These are phyloP conservation scores for Selaginella tamariscina DNA, from an alignment of 75 land plant species.

Conservation along the genomic window DNA sequence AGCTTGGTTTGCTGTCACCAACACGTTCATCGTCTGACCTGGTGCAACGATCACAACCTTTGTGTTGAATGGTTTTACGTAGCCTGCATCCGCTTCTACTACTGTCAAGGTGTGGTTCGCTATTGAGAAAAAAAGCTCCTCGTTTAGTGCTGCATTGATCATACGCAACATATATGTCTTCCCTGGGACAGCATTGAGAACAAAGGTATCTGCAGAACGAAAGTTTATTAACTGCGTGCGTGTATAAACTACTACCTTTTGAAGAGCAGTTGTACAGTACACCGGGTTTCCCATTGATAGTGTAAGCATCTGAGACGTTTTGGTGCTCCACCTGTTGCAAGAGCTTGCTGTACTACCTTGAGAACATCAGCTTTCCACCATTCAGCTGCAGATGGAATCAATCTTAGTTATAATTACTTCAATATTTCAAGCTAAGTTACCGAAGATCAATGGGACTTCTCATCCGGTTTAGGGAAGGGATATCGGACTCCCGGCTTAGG, in stretches of 20 bases:
- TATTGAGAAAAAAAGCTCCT: neutral
- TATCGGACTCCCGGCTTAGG: conserved; percentile 45
- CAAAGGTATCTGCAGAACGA: neutral
- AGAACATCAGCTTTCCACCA: neutral
- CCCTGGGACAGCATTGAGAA: neutral
- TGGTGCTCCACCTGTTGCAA: neutral
- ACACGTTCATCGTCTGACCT: conserved; percentile 4
- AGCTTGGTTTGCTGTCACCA: neutral
- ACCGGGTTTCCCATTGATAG: neutral
- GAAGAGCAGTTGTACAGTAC: conserved; percentile 14
- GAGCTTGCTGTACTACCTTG: neutral
- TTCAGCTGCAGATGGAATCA: neutral
- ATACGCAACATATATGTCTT: neutral
- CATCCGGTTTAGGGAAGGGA: conserved; percentile 46
- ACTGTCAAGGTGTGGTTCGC: conserved; percentile 3
- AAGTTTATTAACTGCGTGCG: too few relatives aligned
- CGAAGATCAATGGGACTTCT: conserved; percentile 40
- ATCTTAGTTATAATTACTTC: too few relatives aligned
- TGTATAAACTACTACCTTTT: conserved; percentile 21
- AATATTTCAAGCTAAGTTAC: conserved; percentile 12
- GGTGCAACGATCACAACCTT: neutral
- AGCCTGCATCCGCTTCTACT: conserved; percentile 5
- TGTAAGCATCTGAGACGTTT: neutral
- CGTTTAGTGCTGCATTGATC: conserved; percentile 1
- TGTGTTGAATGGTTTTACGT: conserved; percentile 2